Evolutionary conservation across 352 stramenopile species (phyloP).

Genomic region (Phytophthora pinifolia): DNA sequence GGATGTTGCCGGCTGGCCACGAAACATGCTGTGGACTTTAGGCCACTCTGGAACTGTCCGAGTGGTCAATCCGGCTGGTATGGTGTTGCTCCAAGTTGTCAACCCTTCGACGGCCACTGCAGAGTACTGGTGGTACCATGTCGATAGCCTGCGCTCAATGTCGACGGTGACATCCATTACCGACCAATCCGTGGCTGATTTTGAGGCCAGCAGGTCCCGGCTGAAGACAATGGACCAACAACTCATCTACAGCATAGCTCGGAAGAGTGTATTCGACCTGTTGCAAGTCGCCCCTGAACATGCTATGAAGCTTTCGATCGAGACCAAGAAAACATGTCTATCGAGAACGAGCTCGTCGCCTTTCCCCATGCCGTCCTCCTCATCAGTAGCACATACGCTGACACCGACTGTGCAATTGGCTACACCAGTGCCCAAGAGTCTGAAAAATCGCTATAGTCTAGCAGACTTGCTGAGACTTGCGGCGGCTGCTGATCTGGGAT

Average conservation of each 20-base stretch:
- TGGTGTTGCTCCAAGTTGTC: slow-evolving; percentile 63
- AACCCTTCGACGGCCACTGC: slow-evolving; percentile 49
- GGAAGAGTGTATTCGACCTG: slow-evolving; percentile 64
- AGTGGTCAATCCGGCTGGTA: slow-evolving; percentile 48
- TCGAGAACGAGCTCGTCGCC: slow-evolving; percentile 29
- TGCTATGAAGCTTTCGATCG: slow-evolving; percentile 56
- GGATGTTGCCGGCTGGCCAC: slow-evolving; percentile 41
- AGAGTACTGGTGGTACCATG: slow-evolving; percentile 76
- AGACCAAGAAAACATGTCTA: slow-evolving; percentile 27
- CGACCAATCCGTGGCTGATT: slow-evolving; percentile 45
- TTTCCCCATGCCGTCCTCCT: slow-evolving; percentile 25
- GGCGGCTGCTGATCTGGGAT: slow-evolving; percentile 53
- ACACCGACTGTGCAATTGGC: slow-evolving; percentile 10
- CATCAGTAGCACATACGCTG: slow-evolving; percentile 2
- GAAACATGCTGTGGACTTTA: slow-evolving; percentile 67
- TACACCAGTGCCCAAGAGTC: slow-evolving; percentile 14
- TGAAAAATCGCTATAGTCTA: slow-evolving; percentile 48
- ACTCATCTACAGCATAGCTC: slow-evolving; percentile 57
- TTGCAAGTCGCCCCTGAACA: slow-evolving; percentile 58
- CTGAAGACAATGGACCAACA: slow-evolving; percentile 46
- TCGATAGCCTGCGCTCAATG: slow-evolving; percentile 45
- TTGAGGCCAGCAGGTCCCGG: slow-evolving; percentile 33
- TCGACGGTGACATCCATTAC: slow-evolving; percentile 20
- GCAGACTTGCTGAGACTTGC: slow-evolving; percentile 57
- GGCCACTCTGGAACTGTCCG: slow-evolving; percentile 56